Evolutionary conservation across 83 land plant genomes (phyloP).

Genomic region (Isoetes engelmannii): DNA sequence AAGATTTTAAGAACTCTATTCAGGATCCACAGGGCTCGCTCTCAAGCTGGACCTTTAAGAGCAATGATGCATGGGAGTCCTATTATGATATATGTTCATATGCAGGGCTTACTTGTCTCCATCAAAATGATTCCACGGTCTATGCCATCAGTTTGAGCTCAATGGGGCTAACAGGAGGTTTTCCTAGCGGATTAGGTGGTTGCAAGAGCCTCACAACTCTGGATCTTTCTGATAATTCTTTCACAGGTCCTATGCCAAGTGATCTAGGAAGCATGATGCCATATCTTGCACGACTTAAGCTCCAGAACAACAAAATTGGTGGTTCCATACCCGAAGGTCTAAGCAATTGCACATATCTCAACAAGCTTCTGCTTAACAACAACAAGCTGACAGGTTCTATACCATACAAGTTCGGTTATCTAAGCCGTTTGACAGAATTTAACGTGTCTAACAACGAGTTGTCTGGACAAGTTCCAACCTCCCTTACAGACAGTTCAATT

Average conservation of each 20-base stretch:
- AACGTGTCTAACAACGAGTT: conserved; percentile 3
- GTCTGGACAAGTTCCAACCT: neutral
- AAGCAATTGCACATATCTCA: neutral
- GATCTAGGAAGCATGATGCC: neutral
- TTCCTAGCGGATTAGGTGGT: neutral
- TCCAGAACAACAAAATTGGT: neutral
- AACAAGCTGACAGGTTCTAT: conserved; percentile 5
- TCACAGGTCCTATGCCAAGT: neutral
- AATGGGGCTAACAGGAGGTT: neutral
- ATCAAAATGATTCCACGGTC: neutral
- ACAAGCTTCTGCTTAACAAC: conserved; percentile 1
- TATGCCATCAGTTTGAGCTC: neutral
- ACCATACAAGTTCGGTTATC: neutral
- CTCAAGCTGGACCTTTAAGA: neutral
- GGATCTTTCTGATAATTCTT: neutral
- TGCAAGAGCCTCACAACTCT: conserved; percentile 8
- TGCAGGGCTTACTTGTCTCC: neutral
- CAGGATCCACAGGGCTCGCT: neutral
- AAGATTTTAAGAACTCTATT: conserved; percentile 5
- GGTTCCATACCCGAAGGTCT: neutral
- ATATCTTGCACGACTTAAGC: neutral
- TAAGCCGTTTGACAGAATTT: neutral
- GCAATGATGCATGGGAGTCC: no score
- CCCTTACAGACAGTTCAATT: neutral
- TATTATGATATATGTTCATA: neutral